Evolutionary conservation across 176 grass and related monocot genomes (phyloP).

Genomic region (Dactylis glomerata): DNA sequence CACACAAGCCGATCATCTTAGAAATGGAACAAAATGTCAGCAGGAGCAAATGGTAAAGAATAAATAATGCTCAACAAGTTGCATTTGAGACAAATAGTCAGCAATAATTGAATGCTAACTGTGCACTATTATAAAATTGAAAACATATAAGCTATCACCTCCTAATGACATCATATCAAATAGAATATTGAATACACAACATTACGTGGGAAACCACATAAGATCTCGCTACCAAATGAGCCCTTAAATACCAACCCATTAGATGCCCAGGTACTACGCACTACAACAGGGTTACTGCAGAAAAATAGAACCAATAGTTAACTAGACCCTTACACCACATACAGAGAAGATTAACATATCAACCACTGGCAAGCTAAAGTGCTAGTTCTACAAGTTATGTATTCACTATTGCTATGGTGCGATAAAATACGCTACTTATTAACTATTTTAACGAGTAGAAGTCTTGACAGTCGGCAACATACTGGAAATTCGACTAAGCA

Average conservation of each 20-base stretch:
- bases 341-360: neutral
- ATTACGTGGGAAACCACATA: neutral
- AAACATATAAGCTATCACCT: conserved; percentile 10
- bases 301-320: neutral
- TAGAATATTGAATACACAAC: neutral
- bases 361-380: neutral
- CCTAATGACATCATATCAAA: neutral
- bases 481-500: neutral
- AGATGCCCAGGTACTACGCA: neutral
- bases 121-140: neutral
- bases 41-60: neutral
- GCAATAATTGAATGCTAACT: neutral
- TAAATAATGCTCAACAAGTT: neutral
- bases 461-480: neutral
- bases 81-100: conserved; percentile 1
- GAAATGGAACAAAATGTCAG: conserved; percentile 13
- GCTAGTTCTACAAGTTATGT: neutral
- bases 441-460: neutral
- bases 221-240: neutral
- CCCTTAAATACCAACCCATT: conserved; percentile 12
- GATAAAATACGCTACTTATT: neutral
- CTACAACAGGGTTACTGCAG: neutral
- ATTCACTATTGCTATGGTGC: neutral
- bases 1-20: neutral
- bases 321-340: neutral